Conservation (phyloP, 495 filamentous ascomycete species). For the Copromyces sp. region DNA sequence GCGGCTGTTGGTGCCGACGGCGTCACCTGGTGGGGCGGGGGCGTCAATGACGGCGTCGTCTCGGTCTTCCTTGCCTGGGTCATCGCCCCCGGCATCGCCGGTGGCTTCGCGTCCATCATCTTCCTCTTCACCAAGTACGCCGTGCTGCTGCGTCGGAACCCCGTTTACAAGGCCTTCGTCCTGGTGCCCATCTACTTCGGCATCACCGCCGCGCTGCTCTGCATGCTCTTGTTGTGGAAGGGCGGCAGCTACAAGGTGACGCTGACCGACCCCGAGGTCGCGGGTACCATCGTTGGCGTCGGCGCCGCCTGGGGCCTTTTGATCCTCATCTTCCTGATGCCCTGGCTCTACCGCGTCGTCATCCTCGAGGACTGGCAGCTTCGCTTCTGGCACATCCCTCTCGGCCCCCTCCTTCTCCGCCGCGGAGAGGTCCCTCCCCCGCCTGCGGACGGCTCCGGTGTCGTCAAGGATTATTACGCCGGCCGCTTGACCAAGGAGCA, state of each 20-base stretch:
- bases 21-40: conserved; percentile 46
- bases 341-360: conserved; percentile 51
- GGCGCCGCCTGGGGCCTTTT: conserved; percentile 8
- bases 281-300: conserved; percentile 7
- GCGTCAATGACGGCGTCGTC: conserved; percentile 36
- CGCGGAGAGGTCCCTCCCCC: conserved; percentile 40
- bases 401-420: conserved; percentile 45
- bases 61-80: conserved; percentile 42
- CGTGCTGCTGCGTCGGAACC: conserved; percentile 48
- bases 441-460: conserved; percentile 22
- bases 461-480: conserved; percentile 45
- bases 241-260: conserved; percentile 32
- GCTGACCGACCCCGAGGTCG: conserved; percentile 31
- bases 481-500: conserved; percentile 38
- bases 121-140: conserved; percentile 54
- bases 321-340: conserved; percentile 43
- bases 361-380: conserved; percentile 46
- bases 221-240: conserved; percentile 55
- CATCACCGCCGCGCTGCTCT: conserved; percentile 48
- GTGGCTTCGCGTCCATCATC: conserved; percentile 47
- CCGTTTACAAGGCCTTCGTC: conserved; percentile 46
- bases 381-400: conserved; percentile 46
- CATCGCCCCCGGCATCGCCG: conserved; percentile 50
- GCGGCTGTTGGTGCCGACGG: conserved; percentile 37
- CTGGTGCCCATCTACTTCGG: conserved; percentile 53